Evolutionary conservation across 1,284 basidiomycete species (phyloP).

Genomic region (Ganoderma meredithae): DNA sequence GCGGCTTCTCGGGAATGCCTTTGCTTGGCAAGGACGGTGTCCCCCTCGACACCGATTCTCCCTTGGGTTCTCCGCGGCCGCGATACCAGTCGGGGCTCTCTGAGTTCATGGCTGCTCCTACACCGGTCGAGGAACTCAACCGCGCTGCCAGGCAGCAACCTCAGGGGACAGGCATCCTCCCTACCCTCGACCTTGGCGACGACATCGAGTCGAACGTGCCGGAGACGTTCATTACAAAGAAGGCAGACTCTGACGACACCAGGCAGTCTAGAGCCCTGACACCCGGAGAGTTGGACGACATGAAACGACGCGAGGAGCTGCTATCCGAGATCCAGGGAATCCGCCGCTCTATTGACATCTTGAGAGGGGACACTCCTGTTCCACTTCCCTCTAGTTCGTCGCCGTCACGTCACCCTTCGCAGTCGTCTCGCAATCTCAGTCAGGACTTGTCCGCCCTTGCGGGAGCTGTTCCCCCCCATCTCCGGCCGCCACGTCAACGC

Average conservation of each 20-base stretch:
- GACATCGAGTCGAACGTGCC: slow-evolving; percentile 79
- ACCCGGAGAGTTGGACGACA: slow-evolving; percentile 59
- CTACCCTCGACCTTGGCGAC: slow-evolving; percentile 74
- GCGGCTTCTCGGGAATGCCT: slow-evolving; percentile 55
- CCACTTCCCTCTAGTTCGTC: slow-evolving; percentile 54
- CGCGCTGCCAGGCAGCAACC: slow-evolving; percentile 52
- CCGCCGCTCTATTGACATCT: slow-evolving; percentile 75
- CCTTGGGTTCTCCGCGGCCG: slow-evolving; percentile 58
- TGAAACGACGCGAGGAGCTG: slow-evolving; percentile 73
- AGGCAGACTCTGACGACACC: slow-evolving; percentile 32
- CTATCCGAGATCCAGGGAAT: slow-evolving; percentile 80
- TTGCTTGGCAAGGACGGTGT: slow-evolving; percentile 45
- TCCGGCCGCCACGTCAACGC: slow-evolving; percentile 68
- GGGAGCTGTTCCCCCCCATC: slow-evolving; percentile 56
- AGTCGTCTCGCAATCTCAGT: slow-evolving; percentile 70
- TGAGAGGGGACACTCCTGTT: slow-evolving; percentile 71
- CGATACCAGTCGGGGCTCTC: slow-evolving; percentile 73
- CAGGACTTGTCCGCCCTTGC: slow-evolving; percentile 63
- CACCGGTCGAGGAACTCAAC: slow-evolving; percentile 63
- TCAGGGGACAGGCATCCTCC: slow-evolving; percentile 67
- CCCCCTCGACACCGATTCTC: slow-evolving; percentile 56
- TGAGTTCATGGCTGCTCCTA: slow-evolving; percentile 71
- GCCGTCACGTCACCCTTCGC: slow-evolving; percentile 70
- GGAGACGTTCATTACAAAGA: slow-evolving; percentile 59
- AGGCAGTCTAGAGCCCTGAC: slow-evolving; percentile 47